Evolutionary conservation across 176 grass and related monocot species (phyloP), one percentile per base, ranked within the genome.

Genomic region (Rhynchospora tenuis): DNA sequence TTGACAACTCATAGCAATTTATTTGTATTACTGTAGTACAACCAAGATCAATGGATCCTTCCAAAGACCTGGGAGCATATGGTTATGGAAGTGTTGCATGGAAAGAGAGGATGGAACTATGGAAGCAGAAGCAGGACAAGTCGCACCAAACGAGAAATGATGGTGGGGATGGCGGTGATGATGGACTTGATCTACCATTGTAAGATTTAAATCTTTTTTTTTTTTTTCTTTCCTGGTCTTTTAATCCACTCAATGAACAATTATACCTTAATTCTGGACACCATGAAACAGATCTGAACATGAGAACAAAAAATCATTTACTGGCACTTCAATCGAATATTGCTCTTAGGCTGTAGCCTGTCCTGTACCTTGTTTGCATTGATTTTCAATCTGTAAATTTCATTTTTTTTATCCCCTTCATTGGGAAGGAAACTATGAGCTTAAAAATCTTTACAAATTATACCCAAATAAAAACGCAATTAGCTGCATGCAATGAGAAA

Each of bases 21-120:
- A 28, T 63, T 50, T 72, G 26, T 31, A 42, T 33, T 0, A 7
- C 19, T 85, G 87, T 88, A 98, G 95, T 94, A 72, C 92, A 91
- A 98, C 90, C 90, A 20, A 89, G 92, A 91, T 91, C 95, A 43
- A 94, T 98, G 95, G 95, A 98, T 83, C 95, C 92, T 72, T 98
- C 92, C 51, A 98, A 94, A 90, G 95, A 93, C 77, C 89, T 94
- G 15, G 95, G 85, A 22, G 92, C 92, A 58, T 98, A 94, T 55
- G 92, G 95, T 15, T 98, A 98, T 43, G 95, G 95, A 31, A 94
- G 95, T 74, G 92, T 98, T 45, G 95, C 95, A 38, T 94, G 95
- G 95, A 91, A 90, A 78, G 89, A 94, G 68, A 78, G 90, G 74
- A 94, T 94, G 91, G 91, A 97, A 22, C 83, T 70, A 20, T 97